These are phyloP conservation scores for Cryphonectria carpinicola DNA, from an alignment of 2,329 filamentous ascomycete genomes.

Conservation along the genomic window DNA sequence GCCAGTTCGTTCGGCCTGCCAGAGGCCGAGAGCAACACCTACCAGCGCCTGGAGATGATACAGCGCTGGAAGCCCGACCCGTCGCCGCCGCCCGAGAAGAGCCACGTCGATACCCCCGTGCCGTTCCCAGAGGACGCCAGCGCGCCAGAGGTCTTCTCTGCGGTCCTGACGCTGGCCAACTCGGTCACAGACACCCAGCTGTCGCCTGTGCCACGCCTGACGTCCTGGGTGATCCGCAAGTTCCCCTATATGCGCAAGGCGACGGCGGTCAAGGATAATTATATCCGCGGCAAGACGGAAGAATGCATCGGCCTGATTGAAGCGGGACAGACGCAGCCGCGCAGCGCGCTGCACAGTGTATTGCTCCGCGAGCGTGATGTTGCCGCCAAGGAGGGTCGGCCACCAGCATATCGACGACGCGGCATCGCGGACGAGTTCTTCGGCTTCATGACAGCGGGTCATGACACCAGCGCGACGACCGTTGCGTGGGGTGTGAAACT, in stretches of 20 bases:
- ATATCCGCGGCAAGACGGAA: slow-evolving; percentile 35
- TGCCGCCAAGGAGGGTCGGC: slow-evolving; percentile 35
- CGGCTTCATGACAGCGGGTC: slow-evolving; percentile 39
- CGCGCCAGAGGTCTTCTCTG: slow-evolving; percentile 33
- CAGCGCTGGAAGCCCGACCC: slow-evolving; percentile 6
- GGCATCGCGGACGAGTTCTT: slow-evolving; percentile 37
- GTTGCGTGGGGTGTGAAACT: slow-evolving; percentile 36
- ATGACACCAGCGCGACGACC: slow-evolving; percentile 39
- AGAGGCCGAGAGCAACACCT: slow-evolving; percentile 34
- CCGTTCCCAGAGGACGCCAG: slow-evolving; percentile 31
- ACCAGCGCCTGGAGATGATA: slow-evolving; percentile 32
- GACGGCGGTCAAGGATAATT: slow-evolving; percentile 36
- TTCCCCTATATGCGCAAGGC: slow-evolving; percentile 37
- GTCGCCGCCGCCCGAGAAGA: neutral
- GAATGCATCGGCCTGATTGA: slow-evolving; percentile 32
- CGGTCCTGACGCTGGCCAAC: slow-evolving; percentile 36
- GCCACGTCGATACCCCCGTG: slow-evolving; percentile 31
- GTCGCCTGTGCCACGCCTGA: slow-evolving; percentile 37
- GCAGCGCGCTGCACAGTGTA: slow-evolving; percentile 40
- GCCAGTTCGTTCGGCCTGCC: slow-evolving; percentile 37
- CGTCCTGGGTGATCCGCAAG: slow-evolving; percentile 37
- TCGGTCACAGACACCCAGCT: slow-evolving; percentile 37
- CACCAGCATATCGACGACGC: slow-evolving; percentile 32
- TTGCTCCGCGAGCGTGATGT: slow-evolving; percentile 38
- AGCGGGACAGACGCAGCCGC: slow-evolving; percentile 29